Evolutionary conservation across 1,139 yeast species (phyloP), one percentile per base, ranked within the genome.

Genomic region (Blastobotrys raffinosifermentans): DNA sequence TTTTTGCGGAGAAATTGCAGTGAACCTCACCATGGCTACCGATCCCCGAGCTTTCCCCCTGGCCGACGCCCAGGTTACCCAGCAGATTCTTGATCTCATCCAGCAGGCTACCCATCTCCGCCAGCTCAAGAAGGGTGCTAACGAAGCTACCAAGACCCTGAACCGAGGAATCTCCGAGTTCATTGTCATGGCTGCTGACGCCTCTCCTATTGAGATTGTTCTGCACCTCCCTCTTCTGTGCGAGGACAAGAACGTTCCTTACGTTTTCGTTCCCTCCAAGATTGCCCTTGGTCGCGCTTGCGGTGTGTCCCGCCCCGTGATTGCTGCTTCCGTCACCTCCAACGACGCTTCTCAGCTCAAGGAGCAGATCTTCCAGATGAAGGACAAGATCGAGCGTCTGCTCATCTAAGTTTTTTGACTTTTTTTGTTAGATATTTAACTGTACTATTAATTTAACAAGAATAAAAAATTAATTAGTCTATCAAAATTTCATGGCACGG

Each of bases 141-240:
- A 93, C 68, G 99, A 91, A 73, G 95, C 98, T 58, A 93, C 98
- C 73, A 91, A 93, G 77, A 91, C 98, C 58, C 79, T 91, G 71
- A 91, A 93, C 83, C 86, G 98, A 75, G 98, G 98, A 79, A 91
- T 93, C 61, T 84, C 96, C 57, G 98, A 91, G 73, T 91, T 93
- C 77, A 89, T 93, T 69, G 86, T 93, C 72, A 87, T 93, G 96
- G 98, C 98, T 55, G 99, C 98, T 57, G 98, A 93, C 66, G 86
- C 98, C 57, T 96, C 91, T 69, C 99, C 99, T 58, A 89, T 93
- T 62, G 98, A 93, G 73, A 91, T 93, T 67, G 81, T 93, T 64
- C 80, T 93, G 67, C 98, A 93, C 68, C 77, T 93, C 67, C 99
- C 99, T 38, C 78, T 93, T 59, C 75, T 93, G 60, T 91, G 99